Conservation (phyloP, 2,329 filamentous ascomycete genomes). For the Plenodomus tracheiphilus region DNA sequence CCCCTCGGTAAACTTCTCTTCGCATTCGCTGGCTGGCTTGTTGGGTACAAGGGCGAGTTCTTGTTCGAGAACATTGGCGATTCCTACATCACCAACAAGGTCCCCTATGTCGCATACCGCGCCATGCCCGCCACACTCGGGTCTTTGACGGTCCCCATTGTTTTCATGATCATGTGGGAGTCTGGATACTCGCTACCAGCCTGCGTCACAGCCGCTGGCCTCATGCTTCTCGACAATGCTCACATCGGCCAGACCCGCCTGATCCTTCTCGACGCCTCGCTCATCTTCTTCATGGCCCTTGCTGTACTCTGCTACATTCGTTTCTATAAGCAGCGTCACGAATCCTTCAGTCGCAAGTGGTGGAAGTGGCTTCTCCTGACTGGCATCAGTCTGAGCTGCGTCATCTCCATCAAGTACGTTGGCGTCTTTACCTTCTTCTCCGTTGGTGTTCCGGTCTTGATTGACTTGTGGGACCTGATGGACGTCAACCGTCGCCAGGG, state of each 20-base stretch:
- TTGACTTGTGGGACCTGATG: conserved; percentile 94
- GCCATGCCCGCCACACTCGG: conserved; percentile 90
- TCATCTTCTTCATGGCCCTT: conserved; percentile 95
- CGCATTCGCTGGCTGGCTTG: conserved; percentile 94
- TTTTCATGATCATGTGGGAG: conserved; percentile 99
- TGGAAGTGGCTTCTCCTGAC: conserved; percentile 99
- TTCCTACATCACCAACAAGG: conserved; percentile 95
- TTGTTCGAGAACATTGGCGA: conserved; percentile 99
- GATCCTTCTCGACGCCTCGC: conserved; percentile 90
- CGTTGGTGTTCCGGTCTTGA: conserved; percentile 88
- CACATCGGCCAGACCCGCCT: conserved; percentile 95
- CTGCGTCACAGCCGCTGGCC: conserved; percentile 79
- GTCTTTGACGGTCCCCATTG: conserved; percentile 88
- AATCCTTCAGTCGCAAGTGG: conserved; percentile 92
- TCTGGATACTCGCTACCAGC: conserved; percentile 96
- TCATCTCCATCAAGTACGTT: conserved; percentile 98
- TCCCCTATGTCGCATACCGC: conserved; percentile 95
- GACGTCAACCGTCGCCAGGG: conserved; percentile 84
- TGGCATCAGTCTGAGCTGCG: conserved; percentile 91
- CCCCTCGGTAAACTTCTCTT: conserved; percentile 98
- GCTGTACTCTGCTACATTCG: conserved; percentile 93
- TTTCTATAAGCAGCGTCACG: conserved; percentile 94
- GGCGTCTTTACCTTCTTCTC: conserved; percentile 96
- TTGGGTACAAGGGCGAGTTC: conserved; percentile 96
- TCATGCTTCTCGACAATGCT: conserved; percentile 95